These are phyloP conservation scores for Clarkia xantiana DNA, from an alignment of 345 rosid species.

Conservation along the genomic window DNA sequence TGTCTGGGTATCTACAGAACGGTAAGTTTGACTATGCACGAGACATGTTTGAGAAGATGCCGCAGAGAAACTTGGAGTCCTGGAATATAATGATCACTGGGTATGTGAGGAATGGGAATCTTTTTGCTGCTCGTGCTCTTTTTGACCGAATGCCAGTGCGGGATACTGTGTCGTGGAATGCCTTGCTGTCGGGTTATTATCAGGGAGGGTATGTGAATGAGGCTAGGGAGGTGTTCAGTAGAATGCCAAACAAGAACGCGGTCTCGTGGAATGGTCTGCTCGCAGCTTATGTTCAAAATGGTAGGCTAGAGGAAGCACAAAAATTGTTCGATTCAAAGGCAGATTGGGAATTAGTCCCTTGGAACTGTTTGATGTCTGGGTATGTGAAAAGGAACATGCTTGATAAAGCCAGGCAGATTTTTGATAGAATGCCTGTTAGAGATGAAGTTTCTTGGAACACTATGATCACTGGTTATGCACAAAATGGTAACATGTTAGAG, in stretches of 20 bases:
- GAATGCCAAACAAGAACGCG: conserved; percentile 8
- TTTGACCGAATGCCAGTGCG: conserved; percentile 9
- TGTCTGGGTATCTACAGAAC: conserved; percentile 14
- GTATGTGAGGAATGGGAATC: conserved; percentile 11
- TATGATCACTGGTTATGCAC: conserved; percentile 12
- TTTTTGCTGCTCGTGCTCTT: conserved; percentile 9
- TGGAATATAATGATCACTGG: conserved; percentile 14
- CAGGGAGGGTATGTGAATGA: conserved; percentile 14
- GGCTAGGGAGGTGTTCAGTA: conserved; percentile 11
- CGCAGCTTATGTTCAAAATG: conserved; percentile 10
- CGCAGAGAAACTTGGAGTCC: conserved; percentile 12
- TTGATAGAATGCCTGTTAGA: conserved; percentile 10
- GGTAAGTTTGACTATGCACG: conserved; percentile 8
- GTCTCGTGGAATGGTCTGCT: conserved; percentile 13
- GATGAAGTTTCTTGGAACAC: conserved; percentile 14
- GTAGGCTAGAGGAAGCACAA: conserved; percentile 11
- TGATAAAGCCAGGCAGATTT: conserved; percentile 11
- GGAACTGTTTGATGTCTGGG: conserved; percentile 16
- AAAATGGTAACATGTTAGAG: conserved; percentile 10
- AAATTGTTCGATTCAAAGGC: conserved; percentile 12
- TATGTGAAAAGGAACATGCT: conserved; percentile 9
- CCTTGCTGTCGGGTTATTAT: conserved; percentile 10
- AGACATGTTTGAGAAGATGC: conserved; percentile 11
- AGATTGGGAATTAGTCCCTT: conserved; percentile 12
- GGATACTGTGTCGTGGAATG: conserved; percentile 14